A percentile compares a stretch with the other conserved stretches of the same genome.
Evolutionary conservation across 108 stramenopile species (phyloP).

Genomic region (Cyclotella choctawhatcheeana): DNA sequence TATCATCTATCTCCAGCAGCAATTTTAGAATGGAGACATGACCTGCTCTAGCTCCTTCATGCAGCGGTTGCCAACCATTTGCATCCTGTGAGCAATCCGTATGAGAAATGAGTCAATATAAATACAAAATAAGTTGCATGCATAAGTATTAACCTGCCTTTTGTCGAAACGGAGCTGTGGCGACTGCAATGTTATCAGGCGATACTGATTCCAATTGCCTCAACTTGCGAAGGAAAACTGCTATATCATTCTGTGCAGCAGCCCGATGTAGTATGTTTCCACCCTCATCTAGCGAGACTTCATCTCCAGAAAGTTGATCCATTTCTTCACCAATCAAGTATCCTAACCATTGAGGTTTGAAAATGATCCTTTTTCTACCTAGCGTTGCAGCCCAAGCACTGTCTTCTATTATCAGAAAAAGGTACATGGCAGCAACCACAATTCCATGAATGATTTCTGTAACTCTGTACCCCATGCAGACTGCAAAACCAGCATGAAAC

Average conservation of each 20-base stretch:
- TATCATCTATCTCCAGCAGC: constrained; percentile 36
- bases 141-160: not conserved
- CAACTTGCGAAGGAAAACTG: constrained; percentile 2
- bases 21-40: constrained; percentile 26
- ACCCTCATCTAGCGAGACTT: constrained; percentile 24
- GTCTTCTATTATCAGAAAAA: constrained; percentile 27
- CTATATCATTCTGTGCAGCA: constrained; percentile 24
- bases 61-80: constrained; percentile 54
- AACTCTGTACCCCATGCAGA: constrained; percentile 40
- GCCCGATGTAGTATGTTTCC: constrained; percentile 35
- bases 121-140: not conserved
- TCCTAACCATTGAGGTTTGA: constrained; percentile 7
- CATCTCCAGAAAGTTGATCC: not conserved
- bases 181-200: not conserved
- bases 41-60: constrained; percentile 46
- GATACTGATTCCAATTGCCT: constrained; percentile 11
- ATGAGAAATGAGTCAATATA: not conserved
- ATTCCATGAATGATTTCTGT: constrained; percentile 44
- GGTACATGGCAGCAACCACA: constrained; percentile 22
- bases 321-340: constrained; percentile 32
- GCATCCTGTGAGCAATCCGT: constrained; percentile 19
- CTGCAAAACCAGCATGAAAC: constrained; percentile 40
- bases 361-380: constrained; percentile 35
- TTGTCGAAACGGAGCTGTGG: constrained; percentile 33
- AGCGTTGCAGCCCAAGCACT: constrained; percentile 20